Conservation (phyloP, 495 filamentous ascomycete species). For the Aspergillus taichungensis region DNA sequence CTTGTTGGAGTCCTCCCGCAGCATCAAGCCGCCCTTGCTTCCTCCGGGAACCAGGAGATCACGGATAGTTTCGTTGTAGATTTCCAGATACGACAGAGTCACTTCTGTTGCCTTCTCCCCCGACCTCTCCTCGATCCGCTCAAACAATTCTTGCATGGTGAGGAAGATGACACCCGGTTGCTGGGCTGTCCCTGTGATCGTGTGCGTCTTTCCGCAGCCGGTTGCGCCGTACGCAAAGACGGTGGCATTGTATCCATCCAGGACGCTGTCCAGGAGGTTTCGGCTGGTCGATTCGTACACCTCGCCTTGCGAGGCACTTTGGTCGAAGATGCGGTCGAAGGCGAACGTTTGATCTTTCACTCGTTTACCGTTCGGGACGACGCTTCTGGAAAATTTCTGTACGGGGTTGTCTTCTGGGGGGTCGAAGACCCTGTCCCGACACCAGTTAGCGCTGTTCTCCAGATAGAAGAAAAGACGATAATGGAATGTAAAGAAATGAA, state of each 20-base stretch:
- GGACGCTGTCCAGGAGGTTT: constrained; percentile 80
- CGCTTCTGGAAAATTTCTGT: constrained; percentile 77
- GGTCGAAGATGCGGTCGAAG: constrained; percentile 96
- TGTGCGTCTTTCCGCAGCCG: constrained; percentile 97
- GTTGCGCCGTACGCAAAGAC: constrained; percentile 98
- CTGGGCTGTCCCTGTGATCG: constrained; percentile 89
- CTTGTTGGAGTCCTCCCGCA: constrained; percentile 91
- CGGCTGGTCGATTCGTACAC: constrained; percentile 94
- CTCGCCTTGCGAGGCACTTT: constrained; percentile 85
- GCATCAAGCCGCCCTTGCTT: constrained; percentile 80
- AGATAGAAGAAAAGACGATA: neutral
- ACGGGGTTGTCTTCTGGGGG: constrained; percentile 94
- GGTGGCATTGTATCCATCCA: constrained; percentile 97
- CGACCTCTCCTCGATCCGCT: constrained; percentile 78
- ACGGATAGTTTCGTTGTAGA: constrained; percentile 98
- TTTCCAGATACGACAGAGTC: constrained; percentile 92
- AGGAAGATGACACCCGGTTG: constrained; percentile 97
- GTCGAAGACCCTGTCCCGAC: constrained; percentile 73
- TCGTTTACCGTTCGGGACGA: constrained; percentile 78
- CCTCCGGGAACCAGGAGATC: constrained; percentile 83
- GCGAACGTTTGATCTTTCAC: constrained; percentile 97
- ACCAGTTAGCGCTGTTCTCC: constrained; percentile 5
- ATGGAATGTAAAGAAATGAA: neutral
- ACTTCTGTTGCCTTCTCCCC: constrained; percentile 84
- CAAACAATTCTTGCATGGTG: constrained; percentile 97